Evolutionary conservation across 2,329 filamentous ascomycete species (phyloP).

Genomic region (Monosporascus sp.): DNA sequence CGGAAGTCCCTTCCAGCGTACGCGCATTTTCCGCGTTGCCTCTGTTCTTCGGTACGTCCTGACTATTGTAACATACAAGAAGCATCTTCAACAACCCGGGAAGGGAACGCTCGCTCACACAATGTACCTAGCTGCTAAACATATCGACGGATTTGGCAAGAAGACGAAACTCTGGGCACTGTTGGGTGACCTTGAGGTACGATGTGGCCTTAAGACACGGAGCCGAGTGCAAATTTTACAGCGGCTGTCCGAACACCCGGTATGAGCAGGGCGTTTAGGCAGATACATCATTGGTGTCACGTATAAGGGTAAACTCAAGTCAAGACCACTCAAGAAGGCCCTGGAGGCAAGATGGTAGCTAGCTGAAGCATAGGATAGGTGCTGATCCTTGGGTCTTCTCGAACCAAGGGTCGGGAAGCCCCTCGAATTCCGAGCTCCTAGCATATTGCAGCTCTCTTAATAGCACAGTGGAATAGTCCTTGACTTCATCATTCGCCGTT

Average conservation of each 20-base stretch:
- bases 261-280: not conserved
- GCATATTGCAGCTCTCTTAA: too few species aligned
- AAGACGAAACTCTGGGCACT: slow-evolving; percentile 3
- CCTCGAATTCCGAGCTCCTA: too few species aligned
- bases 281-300: not conserved
- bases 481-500: too few species aligned
- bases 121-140: slow-evolving; percentile 1
- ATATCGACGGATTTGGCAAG: slow-evolving; percentile 2
- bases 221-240: slow-evolving; percentile 2
- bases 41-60: slow-evolving; percentile 3
- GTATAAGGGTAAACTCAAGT: too few species aligned
- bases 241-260: not conserved
- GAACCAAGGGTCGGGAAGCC: too few species aligned
- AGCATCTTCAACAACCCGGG: not conserved
- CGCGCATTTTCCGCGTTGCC: slow-evolving; percentile 1
- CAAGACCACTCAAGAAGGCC: too few species aligned
- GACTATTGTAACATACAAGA: not conserved
- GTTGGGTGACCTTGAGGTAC: slow-evolving; percentile 2
- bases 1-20: slow-evolving; percentile 2
- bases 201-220: slow-evolving; percentile 1
- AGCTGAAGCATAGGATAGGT: too few species aligned
- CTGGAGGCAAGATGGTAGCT: too few species aligned
- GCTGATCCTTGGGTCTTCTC: too few species aligned
- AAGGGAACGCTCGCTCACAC: not conserved
- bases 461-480: too few species aligned